phyloP scores from a whole-genome alignment of 2,329 filamentous ascomycete species.

The Purpureocillium takamizusanense region DNA sequence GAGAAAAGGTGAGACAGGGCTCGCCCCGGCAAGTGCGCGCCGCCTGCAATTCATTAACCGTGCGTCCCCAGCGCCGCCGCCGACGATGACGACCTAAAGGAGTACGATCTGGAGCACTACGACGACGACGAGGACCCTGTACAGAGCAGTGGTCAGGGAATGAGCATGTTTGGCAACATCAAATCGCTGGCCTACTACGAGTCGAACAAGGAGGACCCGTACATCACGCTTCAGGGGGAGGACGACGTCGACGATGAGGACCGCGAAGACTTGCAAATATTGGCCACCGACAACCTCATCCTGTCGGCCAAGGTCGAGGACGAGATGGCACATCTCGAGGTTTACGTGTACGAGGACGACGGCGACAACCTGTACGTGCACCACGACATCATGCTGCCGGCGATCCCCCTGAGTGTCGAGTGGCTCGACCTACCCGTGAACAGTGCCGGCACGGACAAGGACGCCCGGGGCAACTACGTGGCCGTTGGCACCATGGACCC shows the following conservation, averaged over 20 bases:
- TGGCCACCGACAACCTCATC: conserved; percentile 87
- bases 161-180: conserved; percentile 92
- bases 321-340: conserved; percentile 90
- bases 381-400: conserved; percentile 98
- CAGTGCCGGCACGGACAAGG: conserved; percentile 51
- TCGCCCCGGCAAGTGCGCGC: not conserved
- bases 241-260: conserved; percentile 76
- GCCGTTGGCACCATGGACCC: conserved; percentile 96
- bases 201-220: conserved; percentile 90
- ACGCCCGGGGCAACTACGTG: conserved; percentile 77
- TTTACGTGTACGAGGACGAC: conserved; percentile 94
- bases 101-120: conserved; percentile 95
- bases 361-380: conserved; percentile 97
- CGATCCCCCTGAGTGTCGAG: conserved; percentile 89
- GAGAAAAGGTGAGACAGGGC: conserved; percentile 4
- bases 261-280: conserved; percentile 84
- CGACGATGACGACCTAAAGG: conserved; percentile 81
- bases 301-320: conserved; percentile 92
- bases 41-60: conserved; percentile 11
- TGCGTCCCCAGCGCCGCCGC: conserved; percentile 26
- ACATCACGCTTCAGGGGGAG: conserved; percentile 76
- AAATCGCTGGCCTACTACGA: conserved; percentile 91
- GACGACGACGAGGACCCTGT: conserved; percentile 66
- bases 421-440: conserved; percentile 92
- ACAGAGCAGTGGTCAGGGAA: conserved; percentile 51